Percentiles rank a stretch among this genome's conserved stretches.
These are phyloP conservation scores for Fusarium cyanostomum DNA, from an alignment of 2,329 filamentous ascomycete genomes.

Conservation along the genomic window DNA sequence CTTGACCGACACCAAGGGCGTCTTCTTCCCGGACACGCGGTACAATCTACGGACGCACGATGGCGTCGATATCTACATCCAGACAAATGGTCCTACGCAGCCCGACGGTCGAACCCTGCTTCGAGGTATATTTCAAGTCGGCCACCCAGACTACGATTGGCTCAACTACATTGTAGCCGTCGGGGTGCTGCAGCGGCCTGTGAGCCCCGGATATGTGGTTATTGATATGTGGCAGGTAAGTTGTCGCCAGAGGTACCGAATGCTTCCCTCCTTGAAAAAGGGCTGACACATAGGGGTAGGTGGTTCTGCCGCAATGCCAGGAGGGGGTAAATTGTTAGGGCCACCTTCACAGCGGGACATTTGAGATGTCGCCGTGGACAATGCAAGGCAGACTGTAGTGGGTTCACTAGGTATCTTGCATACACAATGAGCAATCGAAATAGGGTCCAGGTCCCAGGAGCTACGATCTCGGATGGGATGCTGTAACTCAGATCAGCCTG, in stretches of 20 bases:
- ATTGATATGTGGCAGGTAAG: slow-evolving; percentile 42
- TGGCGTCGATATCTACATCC: slow-evolving; percentile 50
- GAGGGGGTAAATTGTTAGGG: slow-evolving; percentile 7
- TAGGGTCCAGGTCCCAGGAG: too few species aligned
- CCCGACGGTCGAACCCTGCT: slow-evolving; percentile 43
- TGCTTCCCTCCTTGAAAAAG: too few species aligned
- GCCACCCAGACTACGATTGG: slow-evolving; percentile 49
- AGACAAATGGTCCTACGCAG: slow-evolving; percentile 49
- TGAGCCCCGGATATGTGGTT: slow-evolving; percentile 22
- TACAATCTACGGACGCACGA: slow-evolving; percentile 52
- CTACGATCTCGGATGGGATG: too few species aligned
- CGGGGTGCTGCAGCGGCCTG: slow-evolving; percentile 28
- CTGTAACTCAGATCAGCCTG: too few species aligned
- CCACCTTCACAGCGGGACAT: neutral
- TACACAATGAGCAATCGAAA: too few species aligned
- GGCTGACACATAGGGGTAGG: slow-evolving; percentile 9
- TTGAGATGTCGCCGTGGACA: slow-evolving; percentile 1
- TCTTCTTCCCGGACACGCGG: slow-evolving; percentile 52
- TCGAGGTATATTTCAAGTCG: slow-evolving; percentile 48
- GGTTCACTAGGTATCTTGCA: too few species aligned
- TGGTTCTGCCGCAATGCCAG: slow-evolving; percentile 20
- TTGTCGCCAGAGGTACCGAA: fast-evolving
- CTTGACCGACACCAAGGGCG: slow-evolving; percentile 47
- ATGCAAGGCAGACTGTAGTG: neutral
- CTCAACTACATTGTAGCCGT: slow-evolving; percentile 48